phyloP scores from a whole-genome alignment of 2,329 filamentous ascomycete genomes.

The Neopestalotiopsis clavispora region DNA sequence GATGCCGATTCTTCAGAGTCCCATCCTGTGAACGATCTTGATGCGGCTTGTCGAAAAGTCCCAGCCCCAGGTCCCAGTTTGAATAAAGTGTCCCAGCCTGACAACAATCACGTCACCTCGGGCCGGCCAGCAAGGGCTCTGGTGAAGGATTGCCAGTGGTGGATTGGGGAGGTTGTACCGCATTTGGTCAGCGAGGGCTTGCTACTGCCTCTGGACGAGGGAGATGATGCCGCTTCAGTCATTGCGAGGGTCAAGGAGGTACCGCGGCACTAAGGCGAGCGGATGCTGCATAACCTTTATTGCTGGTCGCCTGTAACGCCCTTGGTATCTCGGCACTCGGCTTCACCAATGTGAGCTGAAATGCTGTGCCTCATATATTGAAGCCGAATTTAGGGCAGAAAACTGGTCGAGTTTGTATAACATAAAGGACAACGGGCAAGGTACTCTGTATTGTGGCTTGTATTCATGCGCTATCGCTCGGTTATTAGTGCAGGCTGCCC shows the following conservation, averaged over 20 bases:
- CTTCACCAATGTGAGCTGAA: too few relatives aligned
- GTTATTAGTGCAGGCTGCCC: too few relatives aligned
- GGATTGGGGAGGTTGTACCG: not conserved
- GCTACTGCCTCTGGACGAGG: not conserved
- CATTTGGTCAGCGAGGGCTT: not conserved
- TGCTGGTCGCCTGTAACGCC: too few relatives aligned
- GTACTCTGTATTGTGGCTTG: too few relatives aligned
- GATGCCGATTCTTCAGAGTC: not conserved
- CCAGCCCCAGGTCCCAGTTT: not conserved
- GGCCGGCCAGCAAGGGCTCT: not conserved
- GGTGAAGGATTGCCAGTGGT: conserved; percentile 4
- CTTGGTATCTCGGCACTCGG: too few relatives aligned
- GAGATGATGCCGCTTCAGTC: not conserved
- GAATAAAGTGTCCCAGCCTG: not conserved
- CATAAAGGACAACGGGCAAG: too few relatives aligned
- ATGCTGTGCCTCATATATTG: too few relatives aligned
- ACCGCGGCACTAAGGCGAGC: not conserved
- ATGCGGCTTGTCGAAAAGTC: not conserved
- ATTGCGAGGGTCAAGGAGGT: not conserved
- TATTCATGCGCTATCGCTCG: too few relatives aligned
- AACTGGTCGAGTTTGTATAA: too few relatives aligned
- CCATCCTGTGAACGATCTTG: not conserved
- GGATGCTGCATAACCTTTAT: too few relatives aligned
- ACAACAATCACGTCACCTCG: not conserved
- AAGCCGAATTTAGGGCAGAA: too few relatives aligned